These are phyloP conservation scores for Halophytophthora batemanensis DNA, from an alignment of 352 stramenopile species.

Conservation along the genomic window DNA sequence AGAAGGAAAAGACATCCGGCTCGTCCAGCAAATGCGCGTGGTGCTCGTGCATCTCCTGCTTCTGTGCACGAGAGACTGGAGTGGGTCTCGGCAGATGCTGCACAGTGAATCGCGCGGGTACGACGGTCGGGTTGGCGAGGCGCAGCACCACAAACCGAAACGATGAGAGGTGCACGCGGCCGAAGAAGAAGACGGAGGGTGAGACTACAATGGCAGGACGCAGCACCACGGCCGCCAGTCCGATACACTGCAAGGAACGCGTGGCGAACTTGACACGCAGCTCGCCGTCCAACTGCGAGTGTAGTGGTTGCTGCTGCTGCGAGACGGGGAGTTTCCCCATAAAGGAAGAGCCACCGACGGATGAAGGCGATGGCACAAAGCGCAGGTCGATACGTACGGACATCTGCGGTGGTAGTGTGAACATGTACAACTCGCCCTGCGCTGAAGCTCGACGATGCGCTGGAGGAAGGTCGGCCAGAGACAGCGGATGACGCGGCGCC, in stretches of 20 bases:
- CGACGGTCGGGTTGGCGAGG: constrained; percentile 60
- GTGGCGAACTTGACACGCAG: constrained; percentile 72
- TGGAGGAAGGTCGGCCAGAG: constrained; percentile 44
- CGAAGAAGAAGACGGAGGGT: constrained; percentile 64
- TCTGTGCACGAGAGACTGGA: constrained; percentile 52
- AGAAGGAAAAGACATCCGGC: constrained; percentile 60
- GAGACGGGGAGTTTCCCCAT: constrained; percentile 7
- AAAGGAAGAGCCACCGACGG: constrained; percentile 5
- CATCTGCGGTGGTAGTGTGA: constrained; percentile 63
- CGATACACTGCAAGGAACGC: constrained; percentile 55
- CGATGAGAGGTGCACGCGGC: constrained; percentile 51
- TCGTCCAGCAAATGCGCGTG: constrained; percentile 59
- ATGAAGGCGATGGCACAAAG: constrained; percentile 37
- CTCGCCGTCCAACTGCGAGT: constrained; percentile 34
- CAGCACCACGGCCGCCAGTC: constrained; percentile 42
- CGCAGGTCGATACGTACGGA: constrained; percentile 67
- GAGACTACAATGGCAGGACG: constrained; percentile 57
- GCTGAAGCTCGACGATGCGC: constrained; percentile 41
- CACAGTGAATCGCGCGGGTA: constrained; percentile 51
- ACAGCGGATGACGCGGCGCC: constrained; percentile 61
- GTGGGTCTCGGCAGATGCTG: constrained; percentile 51
- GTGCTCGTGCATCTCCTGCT: constrained; percentile 47
- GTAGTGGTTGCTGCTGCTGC: constrained; percentile 21
- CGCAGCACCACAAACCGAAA: constrained; percentile 41
- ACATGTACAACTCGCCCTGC: constrained; percentile 66